Conservation (phyloP, 2,329 filamentous ascomycete genomes). For the Colletotrichum higginsianum region DNA sequence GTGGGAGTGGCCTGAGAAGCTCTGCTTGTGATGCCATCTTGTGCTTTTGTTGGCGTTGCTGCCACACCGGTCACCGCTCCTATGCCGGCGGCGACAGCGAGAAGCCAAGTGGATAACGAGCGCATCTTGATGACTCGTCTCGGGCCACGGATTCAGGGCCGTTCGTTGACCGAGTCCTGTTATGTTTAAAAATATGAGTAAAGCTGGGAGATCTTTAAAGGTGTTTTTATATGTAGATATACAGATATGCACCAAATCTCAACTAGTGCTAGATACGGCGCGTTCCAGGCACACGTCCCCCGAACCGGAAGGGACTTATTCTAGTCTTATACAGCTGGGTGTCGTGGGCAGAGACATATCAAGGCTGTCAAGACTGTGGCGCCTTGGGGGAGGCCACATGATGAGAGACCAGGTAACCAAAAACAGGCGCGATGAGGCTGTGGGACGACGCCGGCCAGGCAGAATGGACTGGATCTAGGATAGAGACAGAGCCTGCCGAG, state of each 20-base stretch:
- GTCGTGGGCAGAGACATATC: too few species aligned
- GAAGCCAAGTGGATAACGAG: slow-evolving; percentile 11
- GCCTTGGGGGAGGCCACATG: background rate
- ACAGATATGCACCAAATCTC: too few species aligned
- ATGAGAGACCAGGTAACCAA: background rate
- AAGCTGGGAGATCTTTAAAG: too few species aligned
- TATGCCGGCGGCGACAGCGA: slow-evolving; percentile 10
- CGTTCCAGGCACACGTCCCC: background rate
- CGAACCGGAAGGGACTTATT: background rate
- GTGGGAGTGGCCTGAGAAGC: background rate
- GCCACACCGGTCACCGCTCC: slow-evolving; percentile 1
- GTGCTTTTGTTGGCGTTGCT: slow-evolving; percentile 3
- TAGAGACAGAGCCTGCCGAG: background rate
- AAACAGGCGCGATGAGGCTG: slow-evolving; percentile 17
- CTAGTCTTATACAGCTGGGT: background rate
- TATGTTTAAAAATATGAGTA: background rate
- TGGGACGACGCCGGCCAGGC: slow-evolving; percentile 8
- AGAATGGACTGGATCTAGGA: slow-evolving; percentile 7
- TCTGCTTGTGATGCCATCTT: background rate
- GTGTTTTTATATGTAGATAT: too few species aligned
- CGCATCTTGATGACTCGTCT: background rate
- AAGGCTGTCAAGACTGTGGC: background rate
- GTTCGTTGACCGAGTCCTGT: background rate
- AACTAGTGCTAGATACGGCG: background rate
- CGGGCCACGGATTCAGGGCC: background rate